A percentile compares a stretch with the other conserved stretches of the same genome.
Evolutionary conservation across 805 yeast genomes (phyloP).

Genomic region (Teunomyces pallodes): DNA sequence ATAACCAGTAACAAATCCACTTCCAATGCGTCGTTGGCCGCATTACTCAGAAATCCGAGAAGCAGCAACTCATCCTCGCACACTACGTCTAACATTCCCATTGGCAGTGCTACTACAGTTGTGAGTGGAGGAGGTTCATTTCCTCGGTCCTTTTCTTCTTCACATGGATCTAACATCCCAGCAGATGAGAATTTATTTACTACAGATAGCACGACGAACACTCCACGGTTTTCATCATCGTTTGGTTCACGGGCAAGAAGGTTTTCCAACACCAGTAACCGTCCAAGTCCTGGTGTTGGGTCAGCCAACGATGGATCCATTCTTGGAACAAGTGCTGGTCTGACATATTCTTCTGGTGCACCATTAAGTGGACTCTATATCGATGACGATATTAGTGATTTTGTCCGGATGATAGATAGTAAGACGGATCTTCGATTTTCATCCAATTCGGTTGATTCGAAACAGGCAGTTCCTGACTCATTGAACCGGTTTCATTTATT

Average conservation of each 20-base stretch:
- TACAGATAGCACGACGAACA: constrained; percentile 25
- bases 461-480: constrained; percentile 33
- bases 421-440: constrained; percentile 49
- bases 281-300: constrained; percentile 20
- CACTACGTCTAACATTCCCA: constrained; percentile 25
- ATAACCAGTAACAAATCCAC: constrained; percentile 47
- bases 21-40: constrained; percentile 54
- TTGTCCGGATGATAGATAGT: constrained; percentile 68
- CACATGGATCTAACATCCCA: constrained; percentile 36
- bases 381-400: constrained; percentile 65
- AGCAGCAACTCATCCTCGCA: constrained; percentile 43
- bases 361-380: constrained; percentile 44
- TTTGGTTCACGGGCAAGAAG: constrained; percentile 68
- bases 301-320: constrained; percentile 17
- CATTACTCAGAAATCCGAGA: constrained; percentile 49
- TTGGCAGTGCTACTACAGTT: constrained; percentile 11
- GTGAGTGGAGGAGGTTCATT: constrained; percentile 15
- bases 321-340: constrained; percentile 36
- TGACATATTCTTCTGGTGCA: constrained; percentile 29
- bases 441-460: constrained; percentile 10
- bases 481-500: constrained; percentile 51
- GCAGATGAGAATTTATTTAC: constrained; percentile 25
- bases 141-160: constrained; percentile 39
- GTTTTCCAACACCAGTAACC: constrained; percentile 33
- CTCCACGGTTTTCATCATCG: constrained; percentile 68